Evolutionary conservation across 106 monocot genomes (phyloP), one percentile per base, ranked within the genome.

Genomic region (Narthecium ossifragum): DNA sequence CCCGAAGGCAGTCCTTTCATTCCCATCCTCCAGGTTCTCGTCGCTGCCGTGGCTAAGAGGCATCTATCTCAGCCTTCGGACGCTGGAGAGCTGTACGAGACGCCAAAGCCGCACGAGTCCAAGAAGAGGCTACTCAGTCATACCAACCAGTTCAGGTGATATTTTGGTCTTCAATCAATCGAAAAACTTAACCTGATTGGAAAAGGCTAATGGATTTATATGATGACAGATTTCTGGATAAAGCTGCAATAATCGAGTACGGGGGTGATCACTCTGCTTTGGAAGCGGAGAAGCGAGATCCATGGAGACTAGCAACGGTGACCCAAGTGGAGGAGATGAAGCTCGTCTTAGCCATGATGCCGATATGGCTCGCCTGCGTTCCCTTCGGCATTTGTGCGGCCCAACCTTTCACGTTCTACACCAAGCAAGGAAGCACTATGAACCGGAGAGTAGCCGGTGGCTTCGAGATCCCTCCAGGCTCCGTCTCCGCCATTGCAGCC

Each of bases 281-380:
- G 12, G 38, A 17, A 2, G 6, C 10, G 2, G 61, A 71, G 73
- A 70, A 61, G 63, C 51, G 37, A n/a, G 33, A 72, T 18, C 55
- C 53, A 23, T 91, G 85, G 85, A 45, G 78, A n/a, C 49, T 90
- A 6, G 72, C 88, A 3, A 84, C 88, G 3, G 81, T 92, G 49
- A 88, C 78, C 11, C 84, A 88, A 63, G 81, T 92, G 13, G 92
- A 92, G 56, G 81, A 84, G 56, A 21, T 62, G 59, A 92, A 92
- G 60, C 64, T 84, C 22, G 22, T 92, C 7, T 6, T 92, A 6
- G 31, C 69, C 18, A 63, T 85, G 57, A 30, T 85, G 1, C 84
- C 88, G 1, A 74, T 88, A 46, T 92, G 92, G 92, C 58, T 88
- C 1, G 15, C 70, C 26, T 45, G 68, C 6, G 63, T 88, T 8